Evolutionary conservation across 1,139 yeast genomes (phyloP), one percentile per base, ranked within the genome.

Genomic region (Suhomyces bokatorum): DNA sequence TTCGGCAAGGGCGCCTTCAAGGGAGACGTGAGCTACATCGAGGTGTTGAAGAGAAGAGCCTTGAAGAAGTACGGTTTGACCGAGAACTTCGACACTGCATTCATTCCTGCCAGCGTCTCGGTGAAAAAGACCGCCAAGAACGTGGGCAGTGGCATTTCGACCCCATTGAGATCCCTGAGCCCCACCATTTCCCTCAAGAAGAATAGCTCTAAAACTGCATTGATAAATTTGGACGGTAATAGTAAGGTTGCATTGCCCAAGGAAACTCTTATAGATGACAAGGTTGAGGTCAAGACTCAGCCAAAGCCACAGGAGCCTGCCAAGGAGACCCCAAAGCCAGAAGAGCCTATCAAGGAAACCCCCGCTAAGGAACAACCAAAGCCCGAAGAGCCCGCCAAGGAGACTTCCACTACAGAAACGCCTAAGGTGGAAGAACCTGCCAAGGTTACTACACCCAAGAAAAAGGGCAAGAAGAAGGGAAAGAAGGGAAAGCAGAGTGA

Each of bases 1-100:
- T 79, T 76, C 48, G 80, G 68, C 40, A 60, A 61, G 44, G 68
- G 69, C 5, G 63, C 60, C 22, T 53, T 62, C 31, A 63, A 71
- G 45, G 70, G 67, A 28, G 68, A 70, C 36, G 61, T 71, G 35
- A 65, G 72, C 26, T 81, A 80, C 56, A 70, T 80, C 48, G 81
- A 78, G 40, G 78, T 78, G 4, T 67, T 78, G 57, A 79, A 76
- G 59, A 69, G 67, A 51, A 69, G 82, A 57, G 70, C 81, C 4
- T 67, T 77, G 57, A 75, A 66, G 52, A 69, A 63, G 45, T 66
- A 66, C 46, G 78, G 78, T 2, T 62, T 74, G 41, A 56, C 64
- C 12, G 74, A 68, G 35, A 62, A 59, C 37, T 74, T 68, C 52
- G 59, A 62, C 39, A 74, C 83, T 2, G 61, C 73, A 2, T 70